Base-by-base conservation (phyloP, 1,284 basidiomycete species). In the Marasmius oreades region DNA sequence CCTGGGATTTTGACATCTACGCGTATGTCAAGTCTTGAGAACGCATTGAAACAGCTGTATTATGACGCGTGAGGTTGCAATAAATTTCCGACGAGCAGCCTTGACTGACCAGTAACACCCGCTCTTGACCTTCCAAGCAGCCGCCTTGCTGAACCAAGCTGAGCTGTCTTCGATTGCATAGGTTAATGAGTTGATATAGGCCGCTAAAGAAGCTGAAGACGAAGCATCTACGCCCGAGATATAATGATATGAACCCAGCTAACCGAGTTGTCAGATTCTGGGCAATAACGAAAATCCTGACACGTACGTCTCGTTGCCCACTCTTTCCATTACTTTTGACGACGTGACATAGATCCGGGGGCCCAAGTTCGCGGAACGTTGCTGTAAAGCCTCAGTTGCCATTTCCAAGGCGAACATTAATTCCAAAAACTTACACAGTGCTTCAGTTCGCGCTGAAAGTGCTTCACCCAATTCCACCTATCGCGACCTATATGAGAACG, bases 1-100 rank as follows among this genome's bases (percentile, higher is more conserved):
- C 96, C 96, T 0, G 97, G 97, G 52, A 99, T 99, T 72, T 96
- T 96, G 57, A 98, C 97, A 63, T 99, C 96, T 6, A 99, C 95
- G 43, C 96, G 85, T 23, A 99, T 88, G 67, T 99, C 97, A 37
- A 99, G 92, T 20, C 97, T 80, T 42, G 95, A 96, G 70, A 99
- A 99, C 14, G 97, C 97, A 70, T 99, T 97, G 77, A 98, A 99
- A 73, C 95, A 97, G 72, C 91, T 92, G 62, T n/a, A 31, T 33
- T 12, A 36, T 31, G 34, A 5, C 39, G n/a, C 11, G 42, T 57
- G 8, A 51, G 51, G 46, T 28, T n/a, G n/a, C n/a, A 43, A 31
- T 26, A 37, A 51, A 2, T 51, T 16, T 36, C 37, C 14, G 12
- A 28, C 51, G 48, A 48, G 50, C 16, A 50, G 48, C 23, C 22